phyloP scores from a whole-genome alignment of 495 filamentous ascomycete genomes.

The Tetracladium setigerum region DNA sequence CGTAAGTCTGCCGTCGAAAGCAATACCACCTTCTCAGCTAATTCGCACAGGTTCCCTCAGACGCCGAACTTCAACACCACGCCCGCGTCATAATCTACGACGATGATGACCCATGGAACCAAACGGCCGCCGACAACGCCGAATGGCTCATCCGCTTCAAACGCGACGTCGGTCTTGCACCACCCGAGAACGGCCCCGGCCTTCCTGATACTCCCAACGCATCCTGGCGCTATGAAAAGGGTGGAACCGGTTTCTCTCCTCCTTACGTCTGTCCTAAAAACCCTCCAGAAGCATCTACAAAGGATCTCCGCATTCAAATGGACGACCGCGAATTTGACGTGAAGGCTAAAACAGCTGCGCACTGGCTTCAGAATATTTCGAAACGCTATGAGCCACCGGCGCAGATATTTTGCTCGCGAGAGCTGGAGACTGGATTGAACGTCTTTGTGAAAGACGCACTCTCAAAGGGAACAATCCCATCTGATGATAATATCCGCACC shows the following conservation, averaged over 20 bases:
- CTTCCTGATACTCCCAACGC: slow-evolving; percentile 21
- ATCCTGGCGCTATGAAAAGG: slow-evolving; percentile 32
- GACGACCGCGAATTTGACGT: slow-evolving; percentile 28
- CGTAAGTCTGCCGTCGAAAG: slow-evolving; percentile 20
- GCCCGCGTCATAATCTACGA: slow-evolving; percentile 50
- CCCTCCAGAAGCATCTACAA: slow-evolving; percentile 24
- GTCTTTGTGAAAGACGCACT: slow-evolving; percentile 31
- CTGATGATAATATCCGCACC: slow-evolving; percentile 30
- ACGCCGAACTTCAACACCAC: slow-evolving; percentile 47
- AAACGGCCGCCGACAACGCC: slow-evolving; percentile 65
- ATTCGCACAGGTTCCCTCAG: slow-evolving; percentile 28
- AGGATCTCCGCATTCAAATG: slow-evolving; percentile 23
- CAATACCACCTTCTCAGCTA: not conserved
- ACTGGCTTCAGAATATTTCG: slow-evolving; percentile 28
- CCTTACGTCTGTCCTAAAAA: slow-evolving; percentile 21
- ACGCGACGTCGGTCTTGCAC: slow-evolving; percentile 50
- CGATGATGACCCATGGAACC: slow-evolving; percentile 65
- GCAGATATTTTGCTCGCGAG: slow-evolving; percentile 43
- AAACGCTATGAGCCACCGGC: slow-evolving; percentile 31
- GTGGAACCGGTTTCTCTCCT: slow-evolving; percentile 42
- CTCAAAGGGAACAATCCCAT: slow-evolving; percentile 24
- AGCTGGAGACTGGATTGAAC: slow-evolving; percentile 38
- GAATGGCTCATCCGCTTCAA: slow-evolving; percentile 67
- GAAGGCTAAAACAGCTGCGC: slow-evolving; percentile 29
- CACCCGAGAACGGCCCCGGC: slow-evolving; percentile 34